phyloP scores from a whole-genome alignment of 768 basidiomycete genomes.

The Albatrellus ellisii region DNA sequence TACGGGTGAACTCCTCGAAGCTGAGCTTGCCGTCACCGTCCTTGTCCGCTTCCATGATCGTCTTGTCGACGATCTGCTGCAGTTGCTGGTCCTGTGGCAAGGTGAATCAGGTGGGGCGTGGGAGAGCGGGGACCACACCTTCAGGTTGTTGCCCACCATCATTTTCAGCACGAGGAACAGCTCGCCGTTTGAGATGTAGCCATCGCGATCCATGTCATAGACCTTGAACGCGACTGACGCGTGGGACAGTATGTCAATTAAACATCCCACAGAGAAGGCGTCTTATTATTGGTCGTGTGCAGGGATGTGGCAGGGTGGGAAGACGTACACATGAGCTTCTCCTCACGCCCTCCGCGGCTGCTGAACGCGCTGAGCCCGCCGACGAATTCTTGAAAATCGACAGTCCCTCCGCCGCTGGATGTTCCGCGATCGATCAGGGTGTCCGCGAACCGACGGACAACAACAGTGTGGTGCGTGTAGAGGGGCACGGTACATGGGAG shows the following conservation, averaged over 20 bases:
- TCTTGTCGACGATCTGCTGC: conserved; percentile 99
- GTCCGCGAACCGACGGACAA: neutral
- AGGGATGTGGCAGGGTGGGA: neutral
- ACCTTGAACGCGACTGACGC: conserved; percentile 96
- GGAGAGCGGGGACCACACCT: conserved; percentile 34
- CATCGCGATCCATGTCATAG: conserved; percentile 97
- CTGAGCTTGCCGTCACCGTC: conserved; percentile 95
- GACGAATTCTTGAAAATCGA: conserved; percentile 99
- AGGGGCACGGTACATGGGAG: too few species aligned
- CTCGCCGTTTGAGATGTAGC: conserved; percentile 96
- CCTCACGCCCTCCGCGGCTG: conserved; percentile 90
- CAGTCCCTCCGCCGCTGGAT: conserved; percentile 90
- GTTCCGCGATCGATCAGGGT: neutral
- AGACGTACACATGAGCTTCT: conserved; percentile 84
- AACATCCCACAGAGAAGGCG: neutral
- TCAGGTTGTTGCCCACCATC: conserved; percentile 99
- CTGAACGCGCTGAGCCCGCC: conserved; percentile 97
- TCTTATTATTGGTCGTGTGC: neutral
- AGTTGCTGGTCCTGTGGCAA: conserved; percentile 79
- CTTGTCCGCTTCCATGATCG: conserved; percentile 98
- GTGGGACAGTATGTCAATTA: neutral
- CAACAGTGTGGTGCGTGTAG: too few species aligned
- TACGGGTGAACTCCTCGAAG: conserved; percentile 93
- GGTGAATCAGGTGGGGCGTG: neutral
- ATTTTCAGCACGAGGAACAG: conserved; percentile 97